Base-by-base conservation (phyloP, 176 grass and related monocot species). In the Carex myosuroides region DNA sequence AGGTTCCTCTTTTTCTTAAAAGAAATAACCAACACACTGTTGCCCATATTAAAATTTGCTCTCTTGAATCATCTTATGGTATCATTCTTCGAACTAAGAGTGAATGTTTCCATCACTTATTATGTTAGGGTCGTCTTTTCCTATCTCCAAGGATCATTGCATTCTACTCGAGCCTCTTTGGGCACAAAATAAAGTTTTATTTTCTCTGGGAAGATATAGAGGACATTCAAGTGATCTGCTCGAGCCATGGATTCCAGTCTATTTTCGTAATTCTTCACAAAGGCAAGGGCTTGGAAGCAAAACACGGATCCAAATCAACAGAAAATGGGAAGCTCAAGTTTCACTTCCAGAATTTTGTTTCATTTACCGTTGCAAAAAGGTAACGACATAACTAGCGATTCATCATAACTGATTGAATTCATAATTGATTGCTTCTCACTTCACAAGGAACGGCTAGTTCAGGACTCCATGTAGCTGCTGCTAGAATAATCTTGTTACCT, bases 161-260 rank as follows among this genome's bases (percentile, higher is more conserved):
- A 18, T 99, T 99, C 91, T 90, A 93, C 85, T 92, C 93, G 32
- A 99, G 84, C 76, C 90, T 99, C 82, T 99, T 95, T 85, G 96
- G 93, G 33, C 90, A 90, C 20, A 99, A 99, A 89, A 99, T 89
- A 55, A 93, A 88, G 85, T 93, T 99, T 86, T 99, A 90, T 90
- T 89, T 95, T 85, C 58, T 99, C 26, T 99, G 96, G 96, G 96
- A 99, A 83, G 96, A 99, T 85, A 95, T 99, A 80, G 91, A 95
- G 63, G 91, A 99, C 70, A 99, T 99, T 78, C 91, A 94, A 72
- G 62, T 92, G 76, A 86, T 90, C 82, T 87, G 93, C 32, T 86
- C 85, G 62, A 91, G 81, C 52, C 79, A 90, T 22, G 94, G 93
- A 69, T 95, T 75, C 84, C 96, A 93, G 79, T 99, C 96, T 17